Conservation (phyloP, 2,329 filamentous ascomycete genomes). For the Neodidymelliopsis sp. region DNA sequence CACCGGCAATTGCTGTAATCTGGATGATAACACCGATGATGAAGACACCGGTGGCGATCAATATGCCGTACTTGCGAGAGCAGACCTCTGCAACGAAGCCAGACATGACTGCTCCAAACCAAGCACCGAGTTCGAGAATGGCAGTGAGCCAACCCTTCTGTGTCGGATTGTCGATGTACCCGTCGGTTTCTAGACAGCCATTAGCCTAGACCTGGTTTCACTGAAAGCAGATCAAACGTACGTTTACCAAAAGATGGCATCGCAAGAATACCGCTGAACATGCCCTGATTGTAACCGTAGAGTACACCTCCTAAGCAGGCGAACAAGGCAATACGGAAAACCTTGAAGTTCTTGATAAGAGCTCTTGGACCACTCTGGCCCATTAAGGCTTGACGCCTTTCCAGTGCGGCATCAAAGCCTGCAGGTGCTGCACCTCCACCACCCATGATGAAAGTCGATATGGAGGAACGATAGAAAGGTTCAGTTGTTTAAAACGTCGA, state of each 20-base stretch:
- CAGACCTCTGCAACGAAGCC: slow-evolving; percentile 75
- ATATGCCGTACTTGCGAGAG: slow-evolving; percentile 73
- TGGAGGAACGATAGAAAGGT: background rate
- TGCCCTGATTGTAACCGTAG: slow-evolving; percentile 79
- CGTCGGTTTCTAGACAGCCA: slow-evolving; percentile 51
- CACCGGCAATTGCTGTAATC: slow-evolving; percentile 65
- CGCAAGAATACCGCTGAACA: slow-evolving; percentile 73
- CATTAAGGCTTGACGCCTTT: slow-evolving; percentile 34
- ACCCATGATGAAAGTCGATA: slow-evolving; percentile 25
- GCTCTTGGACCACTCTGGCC: slow-evolving; percentile 54
- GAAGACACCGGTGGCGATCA: slow-evolving; percentile 72
- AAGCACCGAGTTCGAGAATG: slow-evolving; percentile 78
- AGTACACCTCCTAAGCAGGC: slow-evolving; percentile 61
- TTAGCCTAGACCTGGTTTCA: background rate
- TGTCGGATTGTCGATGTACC: slow-evolving; percentile 47
- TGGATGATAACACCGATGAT: slow-evolving; percentile 75
- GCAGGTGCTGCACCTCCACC: slow-evolving; percentile 28
- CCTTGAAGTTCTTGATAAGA: slow-evolving; percentile 61
- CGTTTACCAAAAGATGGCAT: slow-evolving; percentile 57
- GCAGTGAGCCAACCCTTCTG: slow-evolving; percentile 61
- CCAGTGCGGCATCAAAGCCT: slow-evolving; percentile 34
- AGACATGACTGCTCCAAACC: slow-evolving; percentile 75
- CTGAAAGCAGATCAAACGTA: slow-evolving; percentile 16
- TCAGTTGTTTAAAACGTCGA: background rate
- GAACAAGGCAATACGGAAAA: slow-evolving; percentile 64